These are phyloP conservation scores for Rhizopus microsporus DNA, from an alignment of 371 early-diverging fungal species.

Conservation along the genomic window DNA sequence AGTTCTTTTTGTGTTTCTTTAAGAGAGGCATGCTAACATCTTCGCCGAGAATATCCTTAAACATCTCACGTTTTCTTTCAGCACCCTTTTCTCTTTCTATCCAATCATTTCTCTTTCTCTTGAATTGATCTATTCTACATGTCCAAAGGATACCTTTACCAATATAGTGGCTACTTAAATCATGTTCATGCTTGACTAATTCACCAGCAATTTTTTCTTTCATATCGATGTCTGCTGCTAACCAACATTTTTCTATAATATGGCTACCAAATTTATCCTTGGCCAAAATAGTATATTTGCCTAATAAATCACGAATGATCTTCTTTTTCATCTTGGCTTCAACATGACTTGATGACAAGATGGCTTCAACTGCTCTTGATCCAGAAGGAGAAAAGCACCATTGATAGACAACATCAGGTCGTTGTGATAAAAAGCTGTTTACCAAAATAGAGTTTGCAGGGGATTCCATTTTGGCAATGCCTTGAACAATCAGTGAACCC, in stretches of 20 bases:
- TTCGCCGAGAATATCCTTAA: constrained; percentile 71
- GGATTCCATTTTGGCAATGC: constrained; percentile 65
- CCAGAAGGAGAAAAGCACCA: constrained; percentile 74
- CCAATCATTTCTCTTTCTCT: constrained; percentile 75
- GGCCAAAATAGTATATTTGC: constrained; percentile 62
- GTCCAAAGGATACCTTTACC: constrained; percentile 80
- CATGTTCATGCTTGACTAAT: constrained; percentile 57
- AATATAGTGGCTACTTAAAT: constrained; percentile 62
- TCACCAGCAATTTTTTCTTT: constrained; percentile 74
- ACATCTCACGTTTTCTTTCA: constrained; percentile 74
- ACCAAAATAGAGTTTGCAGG: constrained; percentile 60
- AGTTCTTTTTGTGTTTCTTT: not conserved
- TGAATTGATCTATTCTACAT: constrained; percentile 77
- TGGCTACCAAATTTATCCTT: constrained; percentile 80
- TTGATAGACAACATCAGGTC: constrained; percentile 45
- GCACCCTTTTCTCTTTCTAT: constrained; percentile 69
- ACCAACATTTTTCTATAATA: constrained; percentile 79
- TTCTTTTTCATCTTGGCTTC: constrained; percentile 66
- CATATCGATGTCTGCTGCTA: constrained; percentile 70
- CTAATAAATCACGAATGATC: constrained; percentile 59
- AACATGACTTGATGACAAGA: constrained; percentile 60
- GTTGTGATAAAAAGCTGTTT: constrained; percentile 66
- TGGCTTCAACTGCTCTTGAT: constrained; percentile 74
- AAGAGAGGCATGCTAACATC: not conserved
- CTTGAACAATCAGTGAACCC: constrained; percentile 73